These are phyloP conservation scores for Aspergillus ustus DNA, from an alignment of 2,329 filamentous ascomycete species.

Conservation along the genomic window DNA sequence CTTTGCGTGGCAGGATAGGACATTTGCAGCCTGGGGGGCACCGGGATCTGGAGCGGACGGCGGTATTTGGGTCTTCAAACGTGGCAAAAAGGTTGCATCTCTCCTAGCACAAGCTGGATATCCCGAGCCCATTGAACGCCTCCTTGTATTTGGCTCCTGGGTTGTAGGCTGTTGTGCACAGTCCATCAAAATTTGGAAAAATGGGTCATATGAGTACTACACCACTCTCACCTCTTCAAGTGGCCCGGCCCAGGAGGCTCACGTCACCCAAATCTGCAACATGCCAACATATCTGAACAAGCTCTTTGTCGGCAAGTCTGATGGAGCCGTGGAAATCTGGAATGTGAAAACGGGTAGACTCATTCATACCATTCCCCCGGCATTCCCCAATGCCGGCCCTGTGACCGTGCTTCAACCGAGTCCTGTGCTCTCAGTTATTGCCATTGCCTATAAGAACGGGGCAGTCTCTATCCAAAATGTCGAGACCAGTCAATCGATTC, in stretches of 20 bases:
- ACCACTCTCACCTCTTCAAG: slow-evolving; percentile 71
- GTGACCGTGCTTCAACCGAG: slow-evolving; percentile 88
- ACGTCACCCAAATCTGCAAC: slow-evolving; percentile 79
- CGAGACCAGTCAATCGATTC: slow-evolving; percentile 72
- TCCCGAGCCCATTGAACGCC: slow-evolving; percentile 72
- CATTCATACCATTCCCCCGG: slow-evolving; percentile 85
- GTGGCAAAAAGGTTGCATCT: slow-evolving; percentile 81
- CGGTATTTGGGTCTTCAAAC: slow-evolving; percentile 89
- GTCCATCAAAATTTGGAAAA: slow-evolving; percentile 88
- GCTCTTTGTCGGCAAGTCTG: slow-evolving; percentile 82
- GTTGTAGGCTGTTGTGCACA: slow-evolving; percentile 78
- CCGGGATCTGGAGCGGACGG: slow-evolving; percentile 43
- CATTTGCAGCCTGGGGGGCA: slow-evolving; percentile 89
- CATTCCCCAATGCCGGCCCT: slow-evolving; percentile 71
- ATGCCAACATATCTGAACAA: slow-evolving; percentile 98
- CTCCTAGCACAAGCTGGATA: slow-evolving; percentile 68
- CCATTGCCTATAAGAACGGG: slow-evolving; percentile 83
- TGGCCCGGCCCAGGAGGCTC: slow-evolving; percentile 64
- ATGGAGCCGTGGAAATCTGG: slow-evolving; percentile 96
- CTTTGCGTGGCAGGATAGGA: slow-evolving; percentile 80
- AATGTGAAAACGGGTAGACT: slow-evolving; percentile 91
- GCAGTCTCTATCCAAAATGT: slow-evolving; percentile 81
- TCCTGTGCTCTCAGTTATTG: slow-evolving; percentile 81
- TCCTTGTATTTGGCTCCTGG: slow-evolving; percentile 89
- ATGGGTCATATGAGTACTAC: slow-evolving; percentile 81